Evolutionary conservation across 371 early-diverging fungal genomes (phyloP), one percentile per base, ranked within the genome.

Genomic region (Rhizomucor miehei): DNA sequence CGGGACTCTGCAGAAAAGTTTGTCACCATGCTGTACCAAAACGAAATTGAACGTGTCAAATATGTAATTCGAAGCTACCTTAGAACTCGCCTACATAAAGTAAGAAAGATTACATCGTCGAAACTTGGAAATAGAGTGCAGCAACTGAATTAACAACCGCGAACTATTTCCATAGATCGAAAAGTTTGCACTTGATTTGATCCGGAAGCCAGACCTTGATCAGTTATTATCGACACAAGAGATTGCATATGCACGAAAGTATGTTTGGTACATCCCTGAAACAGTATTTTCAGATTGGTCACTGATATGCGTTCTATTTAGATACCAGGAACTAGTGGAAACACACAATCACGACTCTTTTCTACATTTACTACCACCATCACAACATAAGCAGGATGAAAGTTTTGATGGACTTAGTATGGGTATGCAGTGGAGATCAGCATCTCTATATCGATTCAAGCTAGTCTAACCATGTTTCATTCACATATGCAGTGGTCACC

Each of bases 21-120:
- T 44, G 62, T 82, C 1, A 74, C 76, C 14, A 85, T 88, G 60
- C 53, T 93, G 12, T 84, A 85, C 50, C 84, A 87, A 56, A 89
- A 88, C 39, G 94, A 94, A 62, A 79, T 91, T 23, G 93, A 94
- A 63, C 77, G 93, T 11, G 77, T 91, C 38, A 89, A 88, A 63
- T 94, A 85, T 64, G 53, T 92, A 0, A 59, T 94, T 3, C 72
- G 85, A 49, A 85, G 85, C 52, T 92, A 92, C 65, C 62, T 92
- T 41, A 61, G 91, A 21, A 73, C 85, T 29, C 67, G 94, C 60
- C 62, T 92, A 53, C 66, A 61, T 45, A 89, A 89, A 77, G 82
- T 79, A 67, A 17, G 17, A 11, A 11, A 24, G 34, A 24, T 16
- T 12, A 46, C 11, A 11, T 12, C 14, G 14, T 55, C 35, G 3